A percentile compares a stretch with the other conserved stretches of the same genome.
These are phyloP conservation scores for Tricharina praecox DNA, from an alignment of 495 filamentous ascomycete species.

Conservation along the genomic window DNA sequence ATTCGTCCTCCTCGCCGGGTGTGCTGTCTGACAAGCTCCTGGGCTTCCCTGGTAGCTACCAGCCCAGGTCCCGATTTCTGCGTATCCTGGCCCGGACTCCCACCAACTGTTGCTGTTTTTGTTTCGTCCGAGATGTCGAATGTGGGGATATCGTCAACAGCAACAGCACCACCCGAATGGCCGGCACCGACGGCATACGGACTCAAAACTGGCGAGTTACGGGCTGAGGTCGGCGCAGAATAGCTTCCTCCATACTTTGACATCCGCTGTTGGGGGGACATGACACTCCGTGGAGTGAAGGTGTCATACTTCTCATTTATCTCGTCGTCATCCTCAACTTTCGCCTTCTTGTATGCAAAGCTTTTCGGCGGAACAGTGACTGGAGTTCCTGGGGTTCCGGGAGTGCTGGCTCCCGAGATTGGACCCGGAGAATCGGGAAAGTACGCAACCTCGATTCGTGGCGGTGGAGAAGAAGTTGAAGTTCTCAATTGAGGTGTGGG, in stretches of 20 bases:
- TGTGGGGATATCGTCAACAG: constrained; percentile 28
- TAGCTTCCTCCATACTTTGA: constrained; percentile 18
- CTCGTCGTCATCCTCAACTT: constrained; percentile 10
- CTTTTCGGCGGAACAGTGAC: constrained; percentile 9
- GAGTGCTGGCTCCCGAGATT: not conserved
- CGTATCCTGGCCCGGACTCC: constrained; percentile 8
- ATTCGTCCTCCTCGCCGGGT: constrained; percentile 27
- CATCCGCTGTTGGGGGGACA: constrained; percentile 14
- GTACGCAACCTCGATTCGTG: not conserved
- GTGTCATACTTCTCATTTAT: constrained; percentile 17
- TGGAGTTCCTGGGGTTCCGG: not conserved
- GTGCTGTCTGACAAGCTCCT: constrained; percentile 37
- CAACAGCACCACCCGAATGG: constrained; percentile 13
- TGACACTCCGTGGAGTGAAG: constrained; percentile 5
- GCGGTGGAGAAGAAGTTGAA: constrained; percentile 6
- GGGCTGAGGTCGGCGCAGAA: constrained; percentile 21
- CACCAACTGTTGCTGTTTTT: too few relatives aligned
- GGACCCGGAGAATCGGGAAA: not conserved
- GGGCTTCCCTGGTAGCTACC: constrained; percentile 30
- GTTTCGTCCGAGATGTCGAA: constrained; percentile 20
- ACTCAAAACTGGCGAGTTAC: constrained; percentile 13
- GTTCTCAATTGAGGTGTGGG: too few relatives aligned
- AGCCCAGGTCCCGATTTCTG: constrained; percentile 12
- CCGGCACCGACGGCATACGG: constrained; percentile 12
- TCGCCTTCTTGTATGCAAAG: constrained; percentile 4